Evolutionary conservation across 208 protist species (phyloP).

Genomic region (Acanthamoeba healyi): DNA sequence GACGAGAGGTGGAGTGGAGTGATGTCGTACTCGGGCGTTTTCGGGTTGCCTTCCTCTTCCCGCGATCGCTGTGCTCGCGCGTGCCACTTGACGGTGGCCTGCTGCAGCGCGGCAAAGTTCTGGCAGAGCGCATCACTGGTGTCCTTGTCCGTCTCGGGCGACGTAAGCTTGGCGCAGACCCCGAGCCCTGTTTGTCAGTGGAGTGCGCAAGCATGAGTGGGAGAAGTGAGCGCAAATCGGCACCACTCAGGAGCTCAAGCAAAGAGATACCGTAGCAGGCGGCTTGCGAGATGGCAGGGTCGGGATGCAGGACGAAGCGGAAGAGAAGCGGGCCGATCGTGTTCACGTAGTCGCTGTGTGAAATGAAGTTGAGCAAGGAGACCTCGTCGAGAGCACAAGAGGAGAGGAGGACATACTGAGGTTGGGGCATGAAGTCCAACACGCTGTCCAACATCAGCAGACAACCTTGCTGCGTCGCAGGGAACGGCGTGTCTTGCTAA

Average conservation of each 20-base stretch:
- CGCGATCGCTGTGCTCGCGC: background rate
- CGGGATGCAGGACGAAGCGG: background rate
- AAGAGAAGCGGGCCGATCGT: background rate
- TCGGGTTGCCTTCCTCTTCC: background rate
- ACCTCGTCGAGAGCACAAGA: background rate
- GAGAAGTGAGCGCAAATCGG: background rate
- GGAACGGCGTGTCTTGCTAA: slow-evolving; percentile 15
- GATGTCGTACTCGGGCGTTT: slow-evolving; percentile 11
- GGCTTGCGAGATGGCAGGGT: background rate
- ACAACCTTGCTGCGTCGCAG: slow-evolving; percentile 13
- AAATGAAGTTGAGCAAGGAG: too few species aligned
- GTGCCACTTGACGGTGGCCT: slow-evolving; percentile 36
- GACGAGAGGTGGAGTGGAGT: too few species aligned
- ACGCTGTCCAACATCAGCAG: slow-evolving; percentile 46
- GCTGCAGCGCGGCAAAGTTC: background rate
- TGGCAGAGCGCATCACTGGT: slow-evolving; percentile 1
- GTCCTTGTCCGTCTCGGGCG: slow-evolving; percentile 3
- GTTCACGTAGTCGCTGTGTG: background rate
- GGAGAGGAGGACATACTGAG: background rate
- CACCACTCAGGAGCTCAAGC: background rate
- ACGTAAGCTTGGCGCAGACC: background rate
- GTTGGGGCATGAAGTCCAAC: slow-evolving; percentile 15
- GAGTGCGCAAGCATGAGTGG: too few species aligned
- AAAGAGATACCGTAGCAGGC: slow-evolving; percentile 13
- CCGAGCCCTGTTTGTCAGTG: background rate